Percentiles rank a stretch among this genome's conserved stretches.
Conservation (phyloP, 768 basidiomycete species). For the Hemileccinum impolitum region DNA sequence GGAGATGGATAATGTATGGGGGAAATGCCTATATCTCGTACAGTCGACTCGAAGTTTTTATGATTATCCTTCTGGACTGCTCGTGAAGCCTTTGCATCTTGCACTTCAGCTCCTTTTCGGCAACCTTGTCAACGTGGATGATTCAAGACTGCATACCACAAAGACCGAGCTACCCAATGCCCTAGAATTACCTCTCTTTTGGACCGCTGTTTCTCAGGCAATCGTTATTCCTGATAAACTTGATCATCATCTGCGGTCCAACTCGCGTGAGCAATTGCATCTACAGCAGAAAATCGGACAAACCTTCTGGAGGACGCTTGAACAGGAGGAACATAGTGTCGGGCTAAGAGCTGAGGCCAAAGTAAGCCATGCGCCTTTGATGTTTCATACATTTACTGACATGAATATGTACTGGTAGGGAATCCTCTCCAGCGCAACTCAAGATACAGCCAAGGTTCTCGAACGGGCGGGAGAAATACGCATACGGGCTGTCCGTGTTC, state of each 20-base stretch:
- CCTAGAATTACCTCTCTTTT: slow-evolving; percentile 7
- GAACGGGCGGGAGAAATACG: too few relatives aligned
- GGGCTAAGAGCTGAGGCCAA: background rate
- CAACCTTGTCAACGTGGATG: background rate
- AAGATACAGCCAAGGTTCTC: too few relatives aligned
- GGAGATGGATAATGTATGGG: slow-evolving; percentile 6
- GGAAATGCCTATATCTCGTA: background rate
- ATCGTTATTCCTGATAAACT: background rate
- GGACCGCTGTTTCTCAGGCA: slow-evolving; percentile 5
- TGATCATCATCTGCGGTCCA: background rate
- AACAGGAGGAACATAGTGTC: background rate
- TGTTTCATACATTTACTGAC: background rate
- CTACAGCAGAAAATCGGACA: slow-evolving; percentile 2
- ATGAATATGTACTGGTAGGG: too few relatives aligned
- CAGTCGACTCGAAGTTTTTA: background rate
- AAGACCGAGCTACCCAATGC: background rate
- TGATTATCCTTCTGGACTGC: background rate
- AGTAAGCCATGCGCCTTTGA: background rate
- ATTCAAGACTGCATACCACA: background rate
- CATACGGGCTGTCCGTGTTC: too few relatives aligned
- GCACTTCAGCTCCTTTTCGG: slow-evolving; percentile 5
- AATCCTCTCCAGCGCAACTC: too few relatives aligned
- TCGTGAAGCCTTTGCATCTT: slow-evolving; percentile 6
- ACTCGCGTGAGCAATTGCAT: background rate
- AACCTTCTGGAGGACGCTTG: slow-evolving; percentile 1